Evolutionary conservation across 2,329 filamentous ascomycete genomes (phyloP).

Genomic region (Endoconidiophora laricicola): DNA sequence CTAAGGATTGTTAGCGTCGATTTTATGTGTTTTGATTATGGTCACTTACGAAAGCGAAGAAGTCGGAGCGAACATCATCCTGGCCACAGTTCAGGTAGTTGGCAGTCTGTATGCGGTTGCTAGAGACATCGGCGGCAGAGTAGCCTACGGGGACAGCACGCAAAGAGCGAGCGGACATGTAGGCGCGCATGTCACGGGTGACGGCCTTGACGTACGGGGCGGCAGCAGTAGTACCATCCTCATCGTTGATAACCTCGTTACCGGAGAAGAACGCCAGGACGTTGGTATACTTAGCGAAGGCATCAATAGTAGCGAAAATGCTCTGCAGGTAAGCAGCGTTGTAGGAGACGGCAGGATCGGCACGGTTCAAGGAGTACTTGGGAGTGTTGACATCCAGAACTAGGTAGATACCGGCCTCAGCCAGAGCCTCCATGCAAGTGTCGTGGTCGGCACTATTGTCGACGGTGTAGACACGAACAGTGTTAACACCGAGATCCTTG

Average conservation of each 20-base stretch:
- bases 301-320: slow-evolving; percentile 77
- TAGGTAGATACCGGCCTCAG: slow-evolving; percentile 78
- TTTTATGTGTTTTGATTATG: not conserved
- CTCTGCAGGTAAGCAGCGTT: slow-evolving; percentile 71
- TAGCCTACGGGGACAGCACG: slow-evolving; percentile 60
- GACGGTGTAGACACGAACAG: slow-evolving; percentile 79
- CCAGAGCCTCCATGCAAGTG: slow-evolving; percentile 66
- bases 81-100: slow-evolving; percentile 86
- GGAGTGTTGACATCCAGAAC: slow-evolving; percentile 85
- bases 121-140: slow-evolving; percentile 61
- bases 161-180: slow-evolving; percentile 43
- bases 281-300: slow-evolving; percentile 69
- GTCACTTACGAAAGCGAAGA: slow-evolving; percentile 49
- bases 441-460: slow-evolving; percentile 75
- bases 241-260: slow-evolving; percentile 64
- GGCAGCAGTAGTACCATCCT: slow-evolving; percentile 41
- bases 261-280: slow-evolving; percentile 74
- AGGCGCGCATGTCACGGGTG: slow-evolving; percentile 60
- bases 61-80: slow-evolving; percentile 71
- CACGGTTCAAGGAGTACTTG: slow-evolving; percentile 72
- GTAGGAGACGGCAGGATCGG: slow-evolving; percentile 52
- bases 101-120: slow-evolving; percentile 75
- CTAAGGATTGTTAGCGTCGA: slow-evolving; percentile 13
- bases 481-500: slow-evolving; percentile 76
- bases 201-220: slow-evolving; percentile 65